Evolutionary conservation across 768 basidiomycete genomes (phyloP), one percentile per base, ranked within the genome.

Genomic region (Mycena belliarum): DNA sequence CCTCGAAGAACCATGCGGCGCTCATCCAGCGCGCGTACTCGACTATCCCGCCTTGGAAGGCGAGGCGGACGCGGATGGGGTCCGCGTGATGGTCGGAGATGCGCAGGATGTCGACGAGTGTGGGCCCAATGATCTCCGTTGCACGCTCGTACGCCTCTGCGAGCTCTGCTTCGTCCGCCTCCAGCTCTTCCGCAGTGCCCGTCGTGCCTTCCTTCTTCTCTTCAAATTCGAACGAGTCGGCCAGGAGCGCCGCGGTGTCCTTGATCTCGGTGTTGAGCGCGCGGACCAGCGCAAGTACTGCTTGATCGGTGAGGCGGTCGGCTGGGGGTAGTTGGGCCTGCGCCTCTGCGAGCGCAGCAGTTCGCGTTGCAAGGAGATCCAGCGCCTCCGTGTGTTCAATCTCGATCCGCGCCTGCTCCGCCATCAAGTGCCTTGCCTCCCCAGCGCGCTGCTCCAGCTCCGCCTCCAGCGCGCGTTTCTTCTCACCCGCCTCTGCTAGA

Each of bases 11-110:
- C 81, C 81, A 82, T 2, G 80, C 76, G 16, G 73, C 74, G 49
- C 79, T 72, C 38, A 81, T 78, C 81, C 81, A 81, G 46, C 79
- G 75, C 1, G 76, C 72, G 60, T 80, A 80, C 8, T 78, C 78
- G 20, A 73, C 63, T 72, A 81, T 73, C 24, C 74, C 75, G 26
- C 75, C 72, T 59, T 78, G 77, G 58, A 82, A 69, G 7, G 79
- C 79, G 42, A 80, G 73, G 43, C 78, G 77, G 24, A 81, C 67
- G 33, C 79, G 57, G 24, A 73, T 72, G 6, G 75, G 72, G 57
- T 80, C 77, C 49, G 73, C 68, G 55, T 71, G 69, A 57, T 79
- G 77, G 45, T 75, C 73, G 7, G 73, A 68, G 16, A 64, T 59
- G 62, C 68, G 72, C 24, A 81, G 64, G 59, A 79, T 57, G 33